Evolutionary conservation across 2,329 filamentous ascomycete genomes (phyloP), one percentile per base, ranked within the genome.

Genomic region (Aspergillus tamarii): DNA sequence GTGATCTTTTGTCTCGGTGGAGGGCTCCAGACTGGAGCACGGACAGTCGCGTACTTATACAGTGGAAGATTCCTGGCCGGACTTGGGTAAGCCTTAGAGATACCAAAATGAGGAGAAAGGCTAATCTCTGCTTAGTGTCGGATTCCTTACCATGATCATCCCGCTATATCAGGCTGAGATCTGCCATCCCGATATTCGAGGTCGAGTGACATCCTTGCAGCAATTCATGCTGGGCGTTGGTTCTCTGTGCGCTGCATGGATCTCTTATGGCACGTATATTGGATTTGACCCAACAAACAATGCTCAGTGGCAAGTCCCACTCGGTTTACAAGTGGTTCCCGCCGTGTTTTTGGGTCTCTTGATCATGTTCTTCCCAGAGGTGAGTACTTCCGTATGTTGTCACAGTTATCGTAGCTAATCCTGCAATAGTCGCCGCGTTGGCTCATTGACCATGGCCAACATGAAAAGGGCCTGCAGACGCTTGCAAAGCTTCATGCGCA

Each of bases 151-250:
- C 67, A 89, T 89, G 87, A 87, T 89, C 65, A 81, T 90, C 43
- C 88, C 91, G 2, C 77, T 94, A 0, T 94, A 93, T 74, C 91
- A 94, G 74, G 91, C 90, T 26, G 92, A 95, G 72, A 84, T 94
- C 28, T 88, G 89, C 4, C 92, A 94, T 74, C 92, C 92, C 1
- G 85, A 84, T 63, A 94, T 94, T 71, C 87, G 92, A 75, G 92
- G 91, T 14, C 83, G 88, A 66, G 85, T 95, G 36, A 93, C 91
- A 0, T 86, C 88, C 34, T 81, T 94, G 4, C 91, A 94, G 75
- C 91, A 94, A 71, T 93, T 94, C 73, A 94, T 94, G 91, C 76
- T 94, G 58, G 91, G 91, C 1, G 85, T 94, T 32, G 92, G 92
- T 62, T 82, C 90, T 19, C 84, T 95, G 1, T 79, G 88, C 19